Conservation (phyloP, 2,329 filamentous ascomycete species). For the Arachnopeziza araneosa region DNA sequence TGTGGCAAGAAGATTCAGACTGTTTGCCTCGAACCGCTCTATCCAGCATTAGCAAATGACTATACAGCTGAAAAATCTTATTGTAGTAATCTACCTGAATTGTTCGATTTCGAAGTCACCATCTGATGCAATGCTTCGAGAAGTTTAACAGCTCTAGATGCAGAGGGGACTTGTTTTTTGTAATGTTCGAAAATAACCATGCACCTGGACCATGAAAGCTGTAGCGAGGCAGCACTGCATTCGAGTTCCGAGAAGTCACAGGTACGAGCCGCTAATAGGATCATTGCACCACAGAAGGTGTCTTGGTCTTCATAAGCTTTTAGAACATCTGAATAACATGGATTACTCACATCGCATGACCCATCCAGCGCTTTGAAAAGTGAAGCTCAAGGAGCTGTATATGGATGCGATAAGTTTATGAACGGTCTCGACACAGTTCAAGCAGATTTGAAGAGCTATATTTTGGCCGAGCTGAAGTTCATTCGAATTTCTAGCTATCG, state of each 20-base stretch:
- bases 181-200: conserved; percentile 5
- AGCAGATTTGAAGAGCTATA: conserved; percentile 9
- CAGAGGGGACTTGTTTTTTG: conserved; percentile 5
- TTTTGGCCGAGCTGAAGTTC: not conserved
- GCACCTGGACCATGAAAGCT: not conserved
- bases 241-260: not conserved
- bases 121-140: not conserved
- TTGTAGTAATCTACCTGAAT: not conserved
- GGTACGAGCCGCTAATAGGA: conserved; percentile 6
- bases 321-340: not conserved
- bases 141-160: not conserved
- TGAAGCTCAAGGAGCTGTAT: conserved; percentile 3
- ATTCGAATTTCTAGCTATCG: not conserved
- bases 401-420: conserved; percentile 10
- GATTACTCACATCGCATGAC: conserved; percentile 18
- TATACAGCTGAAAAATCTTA: not conserved
- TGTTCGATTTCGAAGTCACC: not conserved
- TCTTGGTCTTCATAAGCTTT: not conserved
- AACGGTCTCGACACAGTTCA: conserved; percentile 14
- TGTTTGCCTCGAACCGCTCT: not conserved
- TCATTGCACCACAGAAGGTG: conserved; percentile 6
- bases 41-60: not conserved
- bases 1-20: not conserved
- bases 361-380: conserved; percentile 15
- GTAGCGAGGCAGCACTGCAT: not conserved